Percentiles rank a stretch among this genome's conserved stretches.
Evolutionary conservation across 148 eudicot species (phyloP).

Genomic region (Cornus florida): DNA sequence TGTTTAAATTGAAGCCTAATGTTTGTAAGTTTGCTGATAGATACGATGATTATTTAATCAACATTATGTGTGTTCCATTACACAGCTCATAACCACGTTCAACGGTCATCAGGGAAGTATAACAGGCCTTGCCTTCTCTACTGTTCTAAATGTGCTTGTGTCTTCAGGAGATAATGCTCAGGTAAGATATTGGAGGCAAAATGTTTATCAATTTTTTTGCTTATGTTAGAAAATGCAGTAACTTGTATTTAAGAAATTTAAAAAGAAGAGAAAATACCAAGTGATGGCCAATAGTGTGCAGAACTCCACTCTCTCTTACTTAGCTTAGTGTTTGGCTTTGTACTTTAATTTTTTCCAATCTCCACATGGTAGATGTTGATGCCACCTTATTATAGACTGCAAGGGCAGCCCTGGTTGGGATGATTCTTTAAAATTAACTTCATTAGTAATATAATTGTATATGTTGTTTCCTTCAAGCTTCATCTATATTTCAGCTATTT

Average conservation of each 20-base stretch:
- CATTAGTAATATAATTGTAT: too few species aligned
- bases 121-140: conserved; percentile 56
- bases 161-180: conserved; percentile 54
- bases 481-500: not conserved
- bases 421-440: too few species aligned
- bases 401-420: too few species aligned
- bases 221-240: not conserved
- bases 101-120: conserved; percentile 46
- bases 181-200: conserved; percentile 23
- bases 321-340: too few species aligned
- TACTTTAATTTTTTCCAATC: too few species aligned
- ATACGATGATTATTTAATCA: not conserved
- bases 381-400: too few species aligned
- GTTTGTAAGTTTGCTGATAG: not conserved
- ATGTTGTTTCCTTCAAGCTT: too few species aligned
- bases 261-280: not conserved
- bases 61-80: not conserved
- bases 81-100: conserved; percentile 40
- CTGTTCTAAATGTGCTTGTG: conserved; percentile 36
- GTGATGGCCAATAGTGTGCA: not conserved
- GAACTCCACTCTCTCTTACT: not conserved
- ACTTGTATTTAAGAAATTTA: not conserved
- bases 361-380: too few species aligned
- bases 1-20: not conserved
- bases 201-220: not conserved